A percentile compares a stretch with the other conserved stretches of the same genome.
Evolutionary conservation across 805 yeast species (phyloP).

Genomic region (Lachancea lanzarotensis): DNA sequence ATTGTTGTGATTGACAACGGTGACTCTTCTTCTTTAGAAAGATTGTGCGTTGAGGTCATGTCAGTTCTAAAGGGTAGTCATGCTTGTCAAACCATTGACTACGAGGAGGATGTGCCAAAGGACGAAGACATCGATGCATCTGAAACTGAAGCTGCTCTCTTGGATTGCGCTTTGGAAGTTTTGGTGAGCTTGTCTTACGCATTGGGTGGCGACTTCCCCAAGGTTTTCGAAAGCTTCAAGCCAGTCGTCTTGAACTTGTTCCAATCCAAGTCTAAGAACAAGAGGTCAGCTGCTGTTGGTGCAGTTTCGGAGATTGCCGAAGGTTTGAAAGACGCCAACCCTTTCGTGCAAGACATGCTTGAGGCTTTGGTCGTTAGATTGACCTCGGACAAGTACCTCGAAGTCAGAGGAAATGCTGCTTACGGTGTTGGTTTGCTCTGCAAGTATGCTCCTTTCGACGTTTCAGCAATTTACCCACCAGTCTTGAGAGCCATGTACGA

Average conservation of each 20-base stretch:
- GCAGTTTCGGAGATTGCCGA: slow-evolving; percentile 83
- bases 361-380: slow-evolving; percentile 63
- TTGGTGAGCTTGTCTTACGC: slow-evolving; percentile 68
- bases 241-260: slow-evolving; percentile 52
- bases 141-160: slow-evolving; percentile 59
- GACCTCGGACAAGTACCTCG: slow-evolving; percentile 69
- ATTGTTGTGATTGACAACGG: slow-evolving; percentile 53
- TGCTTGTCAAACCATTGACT: slow-evolving; percentile 72
- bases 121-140: slow-evolving; percentile 51
- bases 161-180: slow-evolving; percentile 82
- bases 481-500: slow-evolving; percentile 64
- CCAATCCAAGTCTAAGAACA: slow-evolving; percentile 57
- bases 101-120: slow-evolving; percentile 54
- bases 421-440: slow-evolving; percentile 84
- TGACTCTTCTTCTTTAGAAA: slow-evolving; percentile 53
- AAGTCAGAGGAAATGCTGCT: slow-evolving; percentile 91
- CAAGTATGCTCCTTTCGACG: slow-evolving; percentile 44
- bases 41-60: slow-evolving; percentile 64
- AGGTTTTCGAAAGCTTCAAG: slow-evolving; percentile 66
- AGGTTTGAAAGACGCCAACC: slow-evolving; percentile 61
- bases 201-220: slow-evolving; percentile 72
- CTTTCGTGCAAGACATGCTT: slow-evolving; percentile 62
- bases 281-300: slow-evolving; percentile 81
- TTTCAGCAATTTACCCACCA: slow-evolving; percentile 57
- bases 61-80: slow-evolving; percentile 75